Conservation (phyloP, 2,329 filamentous ascomycete genomes). For the Exophiala mesophila region DNA sequence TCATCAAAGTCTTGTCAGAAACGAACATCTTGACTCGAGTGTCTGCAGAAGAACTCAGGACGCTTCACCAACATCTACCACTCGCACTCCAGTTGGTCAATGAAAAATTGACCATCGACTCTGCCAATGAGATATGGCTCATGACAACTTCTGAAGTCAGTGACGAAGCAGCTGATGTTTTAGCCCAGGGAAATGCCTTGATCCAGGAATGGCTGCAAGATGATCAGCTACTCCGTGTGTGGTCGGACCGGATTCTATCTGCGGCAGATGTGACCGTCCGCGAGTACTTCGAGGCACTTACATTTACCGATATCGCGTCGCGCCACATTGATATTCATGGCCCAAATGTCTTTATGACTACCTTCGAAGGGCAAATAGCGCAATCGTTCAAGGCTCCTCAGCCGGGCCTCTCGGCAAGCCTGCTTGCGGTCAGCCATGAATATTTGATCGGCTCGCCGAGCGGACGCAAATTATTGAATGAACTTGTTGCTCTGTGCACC, state of each 20-base stretch:
- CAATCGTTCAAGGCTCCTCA: slow-evolving; percentile 37
- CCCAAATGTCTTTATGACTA: slow-evolving; percentile 31
- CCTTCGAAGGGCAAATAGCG: slow-evolving; percentile 30
- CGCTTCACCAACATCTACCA: slow-evolving; percentile 48
- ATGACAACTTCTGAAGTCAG: slow-evolving; percentile 46
- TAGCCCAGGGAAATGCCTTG: slow-evolving; percentile 47
- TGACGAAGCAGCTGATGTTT: slow-evolving; percentile 49
- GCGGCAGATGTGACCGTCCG: slow-evolving; percentile 3
- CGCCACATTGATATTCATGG: slow-evolving; percentile 27
- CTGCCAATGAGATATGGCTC: slow-evolving; percentile 51
- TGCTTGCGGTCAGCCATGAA: slow-evolving; percentile 46
- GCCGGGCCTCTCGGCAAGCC: slow-evolving; percentile 43
- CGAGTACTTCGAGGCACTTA: slow-evolving; percentile 38
- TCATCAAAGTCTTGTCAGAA: slow-evolving; percentile 52
- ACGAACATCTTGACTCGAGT: slow-evolving; percentile 33
- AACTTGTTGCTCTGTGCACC: slow-evolving; percentile 57
- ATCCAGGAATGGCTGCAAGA: slow-evolving; percentile 41
- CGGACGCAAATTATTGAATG: slow-evolving; percentile 53
- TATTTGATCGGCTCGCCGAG: slow-evolving; percentile 45
- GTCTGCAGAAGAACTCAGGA: slow-evolving; percentile 30
- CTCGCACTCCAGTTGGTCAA: slow-evolving; percentile 54
- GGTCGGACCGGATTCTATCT: slow-evolving; percentile 24
- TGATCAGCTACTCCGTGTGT: slow-evolving; percentile 19
- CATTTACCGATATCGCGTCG: slow-evolving; percentile 37
- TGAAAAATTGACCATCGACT: slow-evolving; percentile 55